phyloP scores from a whole-genome alignment of 805 yeast species.

The Saturnispora sekii region DNA sequence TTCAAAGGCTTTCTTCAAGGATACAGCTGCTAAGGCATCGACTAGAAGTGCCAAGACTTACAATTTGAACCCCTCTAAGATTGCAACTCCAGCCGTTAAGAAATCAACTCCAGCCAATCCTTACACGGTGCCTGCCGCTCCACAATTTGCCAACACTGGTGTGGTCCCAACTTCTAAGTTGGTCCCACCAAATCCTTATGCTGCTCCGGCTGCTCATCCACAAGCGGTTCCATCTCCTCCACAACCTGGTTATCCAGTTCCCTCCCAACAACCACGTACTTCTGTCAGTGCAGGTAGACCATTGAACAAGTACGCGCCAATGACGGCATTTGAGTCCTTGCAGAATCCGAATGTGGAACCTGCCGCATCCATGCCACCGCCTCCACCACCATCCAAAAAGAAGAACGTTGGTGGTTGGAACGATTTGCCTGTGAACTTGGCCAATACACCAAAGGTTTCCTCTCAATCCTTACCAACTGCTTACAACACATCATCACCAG shows the following conservation, averaged over 20 bases:
- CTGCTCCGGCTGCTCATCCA: constrained; percentile 6
- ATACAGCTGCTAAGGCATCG: constrained; percentile 7
- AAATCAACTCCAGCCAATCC: constrained; percentile 1
- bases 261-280: constrained; percentile 13
- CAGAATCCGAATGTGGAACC: constrained; percentile 13
- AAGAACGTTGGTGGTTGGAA: constrained; percentile 62
- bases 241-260: neutral
- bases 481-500: constrained; percentile 12
- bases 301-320: constrained; percentile 28
- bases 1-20: constrained; percentile 41
- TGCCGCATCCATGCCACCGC: constrained; percentile 14
- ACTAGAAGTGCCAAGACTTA: constrained; percentile 8
- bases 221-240: constrained; percentile 8
- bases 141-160: too few species aligned
- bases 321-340: constrained; percentile 27
- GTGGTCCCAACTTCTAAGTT: neutral
- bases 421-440: constrained; percentile 46
- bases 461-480: constrained; percentile 15
- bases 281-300: constrained; percentile 24
- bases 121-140: too few species aligned
- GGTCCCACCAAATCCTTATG: constrained; percentile 13
- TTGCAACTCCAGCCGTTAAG: constrained; percentile 5
- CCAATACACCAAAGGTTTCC: constrained; percentile 14
- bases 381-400: constrained; percentile 27
- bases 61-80: constrained; percentile 3